Base-by-base conservation (phyloP, 148 eudicot genomes). In the Simmondsia chinensis region DNA sequence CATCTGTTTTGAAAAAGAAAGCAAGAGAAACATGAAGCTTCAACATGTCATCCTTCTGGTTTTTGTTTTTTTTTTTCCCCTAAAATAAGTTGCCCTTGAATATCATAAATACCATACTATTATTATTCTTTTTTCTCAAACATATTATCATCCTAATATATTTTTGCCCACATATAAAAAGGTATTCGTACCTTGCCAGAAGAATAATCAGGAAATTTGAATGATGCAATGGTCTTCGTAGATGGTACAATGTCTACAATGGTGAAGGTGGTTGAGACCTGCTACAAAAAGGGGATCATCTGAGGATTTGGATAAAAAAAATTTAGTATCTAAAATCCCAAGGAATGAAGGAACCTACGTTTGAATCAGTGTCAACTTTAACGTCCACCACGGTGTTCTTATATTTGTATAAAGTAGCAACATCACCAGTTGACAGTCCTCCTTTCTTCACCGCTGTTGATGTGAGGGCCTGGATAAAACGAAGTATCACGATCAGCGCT, bases 361-460 rank as follows among this genome's bases (percentile, higher is more conserved):
- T 86, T 62, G 99, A 93, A 40, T 71, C 71, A 8, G 99, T 86
- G 56, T 93, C 96, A 50, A 80, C 61, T 71, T 86, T 93, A 63
- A 79, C 74, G 66, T 82, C 81, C 46, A 76, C 37, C 20, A 67
- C 26, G 13, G 79, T 61, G 63, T 82, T 86, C 51, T 77, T 79
- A 48, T 82, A 77, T 48, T 73, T 73, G 76, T 86, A 93, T 52
- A 55, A 60, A 36, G 83, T 75, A 36, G 72, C 84, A 32, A 93
- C 89, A 70, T 82, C 94, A 29, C 99, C 94, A 23, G 86, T 52
- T 29, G 99, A 76, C 22, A 86, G 63, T 26, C 96, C 99, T 61
- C 97, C 97, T 66, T 79, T 91, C 70, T 85, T 91, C 62, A 79
- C 80, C 17, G 95, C 81, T 61, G 83, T 76, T 45, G 97, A 79